Evolutionary conservation across 2,329 filamentous ascomycete species (phyloP).

Genomic region (Teratosphaeriaceae sp.): DNA sequence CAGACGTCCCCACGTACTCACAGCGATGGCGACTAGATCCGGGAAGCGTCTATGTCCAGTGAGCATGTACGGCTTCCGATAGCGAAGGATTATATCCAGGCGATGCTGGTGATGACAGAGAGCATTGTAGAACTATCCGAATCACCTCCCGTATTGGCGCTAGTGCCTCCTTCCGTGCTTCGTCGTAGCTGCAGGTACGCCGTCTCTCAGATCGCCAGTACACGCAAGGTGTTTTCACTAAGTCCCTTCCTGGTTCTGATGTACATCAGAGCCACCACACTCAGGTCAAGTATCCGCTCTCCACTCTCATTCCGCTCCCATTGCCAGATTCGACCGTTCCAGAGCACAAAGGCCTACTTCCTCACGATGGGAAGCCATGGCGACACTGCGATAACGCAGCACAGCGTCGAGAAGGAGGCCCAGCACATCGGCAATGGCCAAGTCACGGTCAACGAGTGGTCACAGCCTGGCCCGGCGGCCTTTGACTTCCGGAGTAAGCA

Average conservation of each 20-base stretch:
- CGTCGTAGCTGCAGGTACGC: too few relatives aligned
- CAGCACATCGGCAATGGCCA: slow-evolving; percentile 18
- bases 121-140: too few relatives aligned
- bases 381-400: slow-evolving; percentile 14
- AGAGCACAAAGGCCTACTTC: neutral
- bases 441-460: slow-evolving; percentile 30
- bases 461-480: slow-evolving; percentile 45
- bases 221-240: neutral
- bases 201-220: too few relatives aligned
- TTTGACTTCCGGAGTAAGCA: slow-evolving; percentile 48
- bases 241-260: neutral
- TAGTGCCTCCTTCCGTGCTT: too few relatives aligned
- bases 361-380: slow-evolving; percentile 6
- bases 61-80: too few relatives aligned
- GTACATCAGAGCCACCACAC: neutral
- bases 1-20: too few relatives aligned
- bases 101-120: too few relatives aligned
- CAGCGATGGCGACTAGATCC: neutral
- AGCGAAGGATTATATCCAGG: too few relatives aligned
- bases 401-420: slow-evolving; percentile 18
- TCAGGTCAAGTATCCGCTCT: neutral
- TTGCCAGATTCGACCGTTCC: neutral
- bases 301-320: neutral
- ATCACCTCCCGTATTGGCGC: too few relatives aligned
- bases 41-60: neutral